Base-by-base conservation (phyloP, 1,139 yeast genomes). In the Protomyces inouyei region DNA sequence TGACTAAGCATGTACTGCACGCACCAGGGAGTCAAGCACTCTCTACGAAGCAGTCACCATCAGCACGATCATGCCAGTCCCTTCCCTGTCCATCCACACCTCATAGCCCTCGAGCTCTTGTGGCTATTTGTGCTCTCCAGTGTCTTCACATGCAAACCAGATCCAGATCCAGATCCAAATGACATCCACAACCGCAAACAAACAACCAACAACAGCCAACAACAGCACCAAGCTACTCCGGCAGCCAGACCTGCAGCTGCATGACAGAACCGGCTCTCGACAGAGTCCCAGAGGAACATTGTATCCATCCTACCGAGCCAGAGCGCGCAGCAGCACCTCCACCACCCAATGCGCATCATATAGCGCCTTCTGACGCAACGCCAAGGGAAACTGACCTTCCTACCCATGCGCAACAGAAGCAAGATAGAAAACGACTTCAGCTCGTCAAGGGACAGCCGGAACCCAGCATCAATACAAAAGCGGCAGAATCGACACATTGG, bases 381-480 rank as follows among this genome's bases (percentile, higher is more conserved):
- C 43, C 43, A n/a, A 37, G 16, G 5, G 43, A 37, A n/a, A 37
- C 43, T 2, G 43, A 37, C 14, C 6, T 37, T 9, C 43, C 43
- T 3, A 37, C 43, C 16, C 48, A 18, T 16, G 48, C 45, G 52
- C 57, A 52, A 10, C 63, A 52, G 32, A 23, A n/a, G 48, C 28
- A 32, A 32, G 53, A 37, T 28, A 51, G 54, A 21, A 51, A 55
- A 9, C 23, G 52, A 16, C 57, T 55, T 4, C 52, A 38, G 12
- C 52, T 52, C 2, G 36, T 45, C 21, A 51, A 55, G n/a, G 35
- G 57, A 12, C 57, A 59, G 37, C 63, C 63, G 16, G 57, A 59
- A 32, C 57, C 63, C 4, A 40, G 35, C 32, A 37, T 59, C 53
- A 52, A 36, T 35, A 59, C 63, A 23, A 59, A 59, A 38, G 63